Base-by-base conservation (phyloP, 768 basidiomycete genomes). In the Pholiota molesta region DNA sequence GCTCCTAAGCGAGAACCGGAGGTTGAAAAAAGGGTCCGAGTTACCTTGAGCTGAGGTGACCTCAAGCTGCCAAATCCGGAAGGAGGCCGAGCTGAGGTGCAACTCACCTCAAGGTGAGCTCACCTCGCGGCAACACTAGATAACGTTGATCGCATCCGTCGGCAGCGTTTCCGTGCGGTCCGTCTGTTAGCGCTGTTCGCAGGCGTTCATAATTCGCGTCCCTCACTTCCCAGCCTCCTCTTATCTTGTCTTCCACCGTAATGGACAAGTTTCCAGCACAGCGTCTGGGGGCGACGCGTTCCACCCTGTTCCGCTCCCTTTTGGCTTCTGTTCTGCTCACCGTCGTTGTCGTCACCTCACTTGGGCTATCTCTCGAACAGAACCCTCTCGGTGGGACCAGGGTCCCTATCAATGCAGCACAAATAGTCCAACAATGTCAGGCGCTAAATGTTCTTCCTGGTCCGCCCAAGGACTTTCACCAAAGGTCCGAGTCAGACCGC, bases 401-500 rank as follows among this genome's bases (percentile, higher is more conserved):
- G 29, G 61, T 80, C 10, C 81, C 81, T 47, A 65, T 77, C 23
- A 74, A 82, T 63, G 77, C 78, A 33, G 65, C 71, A 21, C 65
- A 76, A 45, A 85, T 82, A 16, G 70, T 86, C 55, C 78, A 83
- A 59, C 82, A 79, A 51, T 87, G 86, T 65, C 79, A 81, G 62
- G 70, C 74, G 10, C 75, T 87, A 21, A 73, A 81, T 67, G 73
- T 75, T 39, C 72, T 78, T 5, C 81, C 85, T 29, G 81, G 80
- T 17, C 78, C 88, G n/a, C 75, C 80, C 14, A 65, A 67, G 3
- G 67, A 79, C 65, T 81, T 83, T 59, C 65, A 77, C 65, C 63
- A 66, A 33, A 75, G 81, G 28, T 69, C 69, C 13, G 55, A 76
- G 33, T 90, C 88, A 1, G 90, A 92, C 69, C 78, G 90, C 31